A percentile compares a stretch with the other conserved stretches of the same genome.
Conservation (phyloP, 2,329 filamentous ascomycete genomes). For the Tolypocladium sp. region DNA sequence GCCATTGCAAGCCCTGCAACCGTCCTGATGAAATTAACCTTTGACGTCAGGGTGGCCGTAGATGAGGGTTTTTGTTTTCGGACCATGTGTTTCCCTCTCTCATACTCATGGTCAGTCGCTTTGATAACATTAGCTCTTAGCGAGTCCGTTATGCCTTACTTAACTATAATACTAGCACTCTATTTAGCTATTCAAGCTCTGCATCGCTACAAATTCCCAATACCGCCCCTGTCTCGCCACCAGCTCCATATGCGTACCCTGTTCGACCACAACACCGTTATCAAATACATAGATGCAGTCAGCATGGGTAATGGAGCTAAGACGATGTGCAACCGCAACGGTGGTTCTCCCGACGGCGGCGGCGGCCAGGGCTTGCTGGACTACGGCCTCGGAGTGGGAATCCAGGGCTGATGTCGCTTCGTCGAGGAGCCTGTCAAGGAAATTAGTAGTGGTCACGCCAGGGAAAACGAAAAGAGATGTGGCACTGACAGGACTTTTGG, state of each 20-base stretch:
- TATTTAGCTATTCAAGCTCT: not conserved
- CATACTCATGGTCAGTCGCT: too few relatives aligned
- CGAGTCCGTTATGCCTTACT: too few relatives aligned
- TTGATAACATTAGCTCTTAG: too few relatives aligned
- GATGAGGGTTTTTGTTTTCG: too few relatives aligned
- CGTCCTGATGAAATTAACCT: too few relatives aligned
- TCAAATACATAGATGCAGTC: not conserved
- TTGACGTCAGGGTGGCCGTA: too few relatives aligned
- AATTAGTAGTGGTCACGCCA: too few relatives aligned
- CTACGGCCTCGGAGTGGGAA: constrained; percentile 40
- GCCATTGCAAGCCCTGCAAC: too few relatives aligned
- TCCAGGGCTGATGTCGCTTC: constrained; percentile 55
- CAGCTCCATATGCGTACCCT: not conserved
- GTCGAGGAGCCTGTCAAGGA: constrained; percentile 39
- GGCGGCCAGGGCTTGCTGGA: not conserved
- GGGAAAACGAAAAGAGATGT: too few relatives aligned
- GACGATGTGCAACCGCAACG: not conserved
- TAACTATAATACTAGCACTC: too few relatives aligned
- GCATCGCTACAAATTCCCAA: not conserved
- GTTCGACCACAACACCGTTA: not conserved
- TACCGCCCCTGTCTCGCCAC: not conserved
- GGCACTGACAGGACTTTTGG: constrained; percentile 40
- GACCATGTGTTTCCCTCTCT: too few relatives aligned
- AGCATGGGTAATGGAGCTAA: not conserved
- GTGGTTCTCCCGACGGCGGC: not conserved